Base-by-base conservation (phyloP, 805 yeast species). In the Wickerhamiella qilinensis region DNA sequence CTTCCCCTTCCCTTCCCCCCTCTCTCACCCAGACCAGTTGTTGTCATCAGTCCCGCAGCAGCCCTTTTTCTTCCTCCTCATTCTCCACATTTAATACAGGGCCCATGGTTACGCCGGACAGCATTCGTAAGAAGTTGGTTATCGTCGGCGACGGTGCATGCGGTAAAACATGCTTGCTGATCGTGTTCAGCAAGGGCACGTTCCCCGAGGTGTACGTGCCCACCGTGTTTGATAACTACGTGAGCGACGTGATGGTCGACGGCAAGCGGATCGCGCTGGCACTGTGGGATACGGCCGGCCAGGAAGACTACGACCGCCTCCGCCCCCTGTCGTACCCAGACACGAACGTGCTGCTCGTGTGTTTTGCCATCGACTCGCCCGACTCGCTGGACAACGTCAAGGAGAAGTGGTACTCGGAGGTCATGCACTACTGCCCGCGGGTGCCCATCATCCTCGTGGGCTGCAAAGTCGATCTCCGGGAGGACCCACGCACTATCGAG, bases 241-340 rank as follows among this genome's bases (percentile, higher is more conserved):
- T 88, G 52, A 93, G 96, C 35, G 95, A 85, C 59, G 96, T 88
- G 42, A 94, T 75, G 56, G 78, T 79, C 42, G 88, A 80, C 53
- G 93, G 93, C 37, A 80, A 88, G 62, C 73, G 81, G 58, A 96
- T 88, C 42, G 94, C 86, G 59, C 68, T 85, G 61, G 94, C 94
- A 6, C 68, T 85, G 49, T 85, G 95, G 95, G 95, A 85, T 84
- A 85, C 95, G 50, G 94, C 96, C 40, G 96, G 96, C 48, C 96
- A 85, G 72, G 96, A 85, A 68, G 96, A 86, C 67, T 85, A 85
- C 58, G 94, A 84, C 62, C 80, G 94, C 62, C 68, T 83, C 51
- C 78, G 94, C 64, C 94, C 94, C 33, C 67, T 83, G 47, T 77
- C 88, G 12, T 85, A 85, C 62, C 94, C 94, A 45, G 94, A 85